Conservation (phyloP, 2,329 filamentous ascomycete species). For the Aspergillus persii region DNA sequence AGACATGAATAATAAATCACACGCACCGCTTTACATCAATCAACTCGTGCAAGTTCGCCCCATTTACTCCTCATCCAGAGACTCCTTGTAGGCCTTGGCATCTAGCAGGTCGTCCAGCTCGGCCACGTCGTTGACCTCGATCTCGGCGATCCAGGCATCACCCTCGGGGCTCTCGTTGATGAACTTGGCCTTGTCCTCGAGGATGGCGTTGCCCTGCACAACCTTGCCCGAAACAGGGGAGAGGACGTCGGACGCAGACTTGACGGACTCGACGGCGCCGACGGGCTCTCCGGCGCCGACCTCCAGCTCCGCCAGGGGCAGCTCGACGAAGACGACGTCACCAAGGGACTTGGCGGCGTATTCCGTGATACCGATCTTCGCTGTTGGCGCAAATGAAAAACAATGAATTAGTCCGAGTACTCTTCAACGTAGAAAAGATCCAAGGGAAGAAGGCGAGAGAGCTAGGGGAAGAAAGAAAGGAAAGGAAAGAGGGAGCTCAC, state of each 20-base stretch:
- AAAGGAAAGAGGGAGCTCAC: conserved; percentile 34
- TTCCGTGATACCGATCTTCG: conserved; percentile 76
- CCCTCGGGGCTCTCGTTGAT: conserved; percentile 91
- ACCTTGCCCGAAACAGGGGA: conserved; percentile 79
- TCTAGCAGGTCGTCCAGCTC: conserved; percentile 78
- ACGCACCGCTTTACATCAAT: conserved; percentile 21
- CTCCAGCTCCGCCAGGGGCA: conserved; percentile 69
- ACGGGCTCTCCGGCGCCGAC: conserved; percentile 77
- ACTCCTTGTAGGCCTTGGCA: conserved; percentile 68
- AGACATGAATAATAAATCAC: not conserved
- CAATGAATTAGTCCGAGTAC: not conserved
- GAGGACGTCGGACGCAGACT: conserved; percentile 97
- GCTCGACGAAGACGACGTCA: conserved; percentile 96
- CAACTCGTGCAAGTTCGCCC: not conserved
- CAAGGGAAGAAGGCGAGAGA: too few relatives aligned
- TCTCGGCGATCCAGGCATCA: conserved; percentile 90
- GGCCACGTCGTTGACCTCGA: conserved; percentile 68
- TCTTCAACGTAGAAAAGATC: too few relatives aligned
- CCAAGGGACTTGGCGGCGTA: conserved; percentile 92
- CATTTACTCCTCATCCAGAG: conserved; percentile 58
- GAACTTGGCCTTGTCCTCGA: conserved; percentile 80
- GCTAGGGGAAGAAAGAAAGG: not conserved
- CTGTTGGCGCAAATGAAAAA: conserved; percentile 36
- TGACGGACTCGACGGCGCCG: conserved; percentile 95
- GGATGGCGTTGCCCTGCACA: conserved; percentile 66